Evolutionary conservation across 805 yeast species (phyloP).

Genomic region (Ogataea henricii): DNA sequence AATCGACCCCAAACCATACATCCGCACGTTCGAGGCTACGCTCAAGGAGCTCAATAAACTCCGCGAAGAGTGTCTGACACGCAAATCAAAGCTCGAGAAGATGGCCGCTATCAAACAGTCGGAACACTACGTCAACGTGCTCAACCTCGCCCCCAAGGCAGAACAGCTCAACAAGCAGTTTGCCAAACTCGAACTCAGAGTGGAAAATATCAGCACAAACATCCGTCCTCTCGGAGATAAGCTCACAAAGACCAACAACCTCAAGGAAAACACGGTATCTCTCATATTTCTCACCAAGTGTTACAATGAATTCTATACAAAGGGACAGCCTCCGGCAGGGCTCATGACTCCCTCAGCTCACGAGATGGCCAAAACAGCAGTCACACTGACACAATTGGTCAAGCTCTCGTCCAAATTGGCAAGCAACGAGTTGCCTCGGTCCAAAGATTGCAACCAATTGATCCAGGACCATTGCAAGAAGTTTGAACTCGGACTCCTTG

Average conservation of each 20-base stretch:
- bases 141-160: constrained; percentile 48
- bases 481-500: constrained; percentile 72
- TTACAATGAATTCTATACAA: constrained; percentile 73
- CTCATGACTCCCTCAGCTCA: constrained; percentile 46
- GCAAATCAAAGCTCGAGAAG: constrained; percentile 52
- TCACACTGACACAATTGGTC: constrained; percentile 63
- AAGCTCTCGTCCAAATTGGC: constrained; percentile 65
- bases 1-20: constrained; percentile 91
- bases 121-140: constrained; percentile 66
- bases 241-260: constrained; percentile 64
- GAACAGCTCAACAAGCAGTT: constrained; percentile 49
- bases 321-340: constrained; percentile 51
- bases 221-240: constrained; percentile 72
- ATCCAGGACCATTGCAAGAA: constrained; percentile 74
- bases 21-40: constrained; percentile 88
- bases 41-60: constrained; percentile 68
- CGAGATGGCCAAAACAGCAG: constrained; percentile 56
- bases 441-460: constrained; percentile 36
- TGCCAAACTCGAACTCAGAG: constrained; percentile 50
- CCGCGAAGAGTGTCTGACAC: constrained; percentile 53
- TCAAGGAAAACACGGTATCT: constrained; percentile 70
- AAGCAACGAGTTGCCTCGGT: constrained; percentile 50
- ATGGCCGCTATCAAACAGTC: constrained; percentile 64
- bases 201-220: constrained; percentile 56
- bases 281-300: constrained; percentile 74